Conservation (phyloP, 108 stramenopile genomes). For the Skeletonema potamos region DNA sequence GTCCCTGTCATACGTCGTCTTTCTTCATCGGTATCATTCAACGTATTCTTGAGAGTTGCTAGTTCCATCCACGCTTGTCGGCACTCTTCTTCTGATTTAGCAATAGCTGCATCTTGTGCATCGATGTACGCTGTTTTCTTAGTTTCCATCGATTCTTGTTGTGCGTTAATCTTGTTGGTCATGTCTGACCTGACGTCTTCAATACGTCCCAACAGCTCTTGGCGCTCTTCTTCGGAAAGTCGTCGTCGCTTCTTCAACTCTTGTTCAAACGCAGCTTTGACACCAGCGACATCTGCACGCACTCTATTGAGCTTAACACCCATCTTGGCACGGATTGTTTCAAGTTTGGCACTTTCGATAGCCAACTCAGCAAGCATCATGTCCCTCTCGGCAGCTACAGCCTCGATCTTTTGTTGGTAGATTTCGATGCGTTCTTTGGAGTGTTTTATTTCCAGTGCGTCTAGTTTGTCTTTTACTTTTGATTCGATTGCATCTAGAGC, state of each 20-base stretch:
- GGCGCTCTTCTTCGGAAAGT: slow-evolving; percentile 26
- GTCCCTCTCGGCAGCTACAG: slow-evolving; percentile 17
- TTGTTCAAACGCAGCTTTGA: slow-evolving; percentile 25
- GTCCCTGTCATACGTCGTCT: slow-evolving; percentile 5
- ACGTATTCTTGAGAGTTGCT: slow-evolving; percentile 15
- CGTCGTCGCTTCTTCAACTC: slow-evolving; percentile 18
- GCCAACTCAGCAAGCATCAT: slow-evolving; percentile 28
- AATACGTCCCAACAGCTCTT: slow-evolving; percentile 23
- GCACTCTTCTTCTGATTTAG: slow-evolving; percentile 27
- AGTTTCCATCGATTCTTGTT: slow-evolving; percentile 9
- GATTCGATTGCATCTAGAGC: slow-evolving; percentile 22
- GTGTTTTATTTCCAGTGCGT: slow-evolving; percentile 27
- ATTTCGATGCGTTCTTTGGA: slow-evolving; percentile 33
- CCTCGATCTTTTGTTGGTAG: slow-evolving; percentile 35
- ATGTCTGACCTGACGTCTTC: slow-evolving; percentile 27
- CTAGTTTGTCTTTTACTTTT: slow-evolving; percentile 23
- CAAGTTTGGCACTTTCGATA: slow-evolving; percentile 31
- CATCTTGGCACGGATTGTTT: slow-evolving; percentile 24
- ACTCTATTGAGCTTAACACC: slow-evolving; percentile 23
- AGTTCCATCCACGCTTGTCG: slow-evolving; percentile 37
- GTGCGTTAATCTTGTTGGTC: slow-evolving; percentile 17
- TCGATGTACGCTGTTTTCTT: slow-evolving; percentile 9
- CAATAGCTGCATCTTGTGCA: slow-evolving; percentile 22
- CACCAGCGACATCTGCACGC: slow-evolving; percentile 13
- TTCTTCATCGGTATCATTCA: slow-evolving; percentile 9